Evolutionary conservation across 768 basidiomycete genomes (phyloP), one percentile per base, ranked within the genome.

Genomic region (Rubroboletus satanas): DNA sequence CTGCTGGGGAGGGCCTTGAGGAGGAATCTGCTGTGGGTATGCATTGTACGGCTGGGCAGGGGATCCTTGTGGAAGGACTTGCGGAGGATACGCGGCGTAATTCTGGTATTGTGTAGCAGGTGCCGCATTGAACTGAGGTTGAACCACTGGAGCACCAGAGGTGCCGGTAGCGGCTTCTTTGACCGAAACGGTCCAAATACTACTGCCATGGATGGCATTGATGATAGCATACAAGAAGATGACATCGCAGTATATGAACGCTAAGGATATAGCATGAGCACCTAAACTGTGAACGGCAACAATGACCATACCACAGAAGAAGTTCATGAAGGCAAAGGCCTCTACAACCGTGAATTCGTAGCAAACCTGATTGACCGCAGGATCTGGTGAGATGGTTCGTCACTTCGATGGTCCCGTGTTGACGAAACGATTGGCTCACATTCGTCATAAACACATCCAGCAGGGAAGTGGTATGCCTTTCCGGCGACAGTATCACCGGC

Each of bases 121-220:
- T 21, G 33, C 46, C 1, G 57, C 35, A 9, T 44, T 21, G 43
- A 47, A 50, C 56, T 43, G 63, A 15, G 61, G 41, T 50, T 55
- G 60, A 10, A 18, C 36, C 45, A 60, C 42, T 15, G 54, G 46
- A n/a, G 49, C 29, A 35, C 17, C 45, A 15, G 36, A 31, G 21
- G 28, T 23, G 10, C 35, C 36, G 4, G 17, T n/a, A 28, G 56
- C 26, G 6, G 62, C 66, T 49, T 62, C 66, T 3, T 51, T 47
- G 26, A 68, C 60, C 18, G 66, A 70, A 43, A 50, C 6, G 1
- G 49, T 62, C 68, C 70, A 68, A 4, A 72, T 33, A 23, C 57
- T 17, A 33, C 28, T 64, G 23, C 70, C 66, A 33, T 54, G 60
- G 26, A 64, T 48, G 17, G 59, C 59, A 11, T 46, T 56, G 54